Conservation (phyloP, 306 rosid genomes). For the Quillaja saponaria region DNA sequence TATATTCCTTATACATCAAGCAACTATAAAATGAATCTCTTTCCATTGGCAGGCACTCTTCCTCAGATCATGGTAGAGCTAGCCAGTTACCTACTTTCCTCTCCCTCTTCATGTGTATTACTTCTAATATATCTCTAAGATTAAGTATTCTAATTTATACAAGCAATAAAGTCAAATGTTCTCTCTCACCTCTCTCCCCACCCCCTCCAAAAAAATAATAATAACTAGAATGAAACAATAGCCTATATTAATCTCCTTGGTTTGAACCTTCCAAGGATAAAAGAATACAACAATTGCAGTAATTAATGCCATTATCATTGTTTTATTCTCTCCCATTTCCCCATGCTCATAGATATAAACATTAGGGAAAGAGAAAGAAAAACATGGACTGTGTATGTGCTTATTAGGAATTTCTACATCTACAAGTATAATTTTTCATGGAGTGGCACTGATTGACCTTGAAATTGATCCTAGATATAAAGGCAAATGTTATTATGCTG, state of each 20-base stretch:
- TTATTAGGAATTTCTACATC: not conserved
- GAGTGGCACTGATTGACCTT: slow-evolving; percentile 8
- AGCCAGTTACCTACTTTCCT: not conserved
- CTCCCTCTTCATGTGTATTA: no score
- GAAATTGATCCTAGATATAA: slow-evolving; percentile 15
- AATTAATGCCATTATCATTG: no score
- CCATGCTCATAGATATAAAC: slow-evolving; percentile 4
- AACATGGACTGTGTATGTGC: slow-evolving; percentile 32
- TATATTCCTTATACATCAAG: no score
- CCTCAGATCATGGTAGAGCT: not conserved
- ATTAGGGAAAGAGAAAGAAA: slow-evolving; percentile 35
- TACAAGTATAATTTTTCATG: no score
- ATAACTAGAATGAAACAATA: no score
- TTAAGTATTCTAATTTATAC: not conserved
- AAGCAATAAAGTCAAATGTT: not conserved
- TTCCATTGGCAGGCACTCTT: no score
- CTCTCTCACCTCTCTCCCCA: not conserved
- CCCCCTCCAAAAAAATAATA: no score
- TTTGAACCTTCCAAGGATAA: slow-evolving; percentile 13
- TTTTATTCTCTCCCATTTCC: no score
- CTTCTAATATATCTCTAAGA: not conserved
- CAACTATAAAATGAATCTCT: no score
- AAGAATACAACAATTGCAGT: slow-evolving; percentile 27
- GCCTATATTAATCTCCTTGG: not conserved
- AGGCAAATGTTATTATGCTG: slow-evolving; percentile 21